Evolutionary conservation across 805 yeast genomes (phyloP), one percentile per base, ranked within the genome.

Genomic region (Spathaspora boniae): DNA sequence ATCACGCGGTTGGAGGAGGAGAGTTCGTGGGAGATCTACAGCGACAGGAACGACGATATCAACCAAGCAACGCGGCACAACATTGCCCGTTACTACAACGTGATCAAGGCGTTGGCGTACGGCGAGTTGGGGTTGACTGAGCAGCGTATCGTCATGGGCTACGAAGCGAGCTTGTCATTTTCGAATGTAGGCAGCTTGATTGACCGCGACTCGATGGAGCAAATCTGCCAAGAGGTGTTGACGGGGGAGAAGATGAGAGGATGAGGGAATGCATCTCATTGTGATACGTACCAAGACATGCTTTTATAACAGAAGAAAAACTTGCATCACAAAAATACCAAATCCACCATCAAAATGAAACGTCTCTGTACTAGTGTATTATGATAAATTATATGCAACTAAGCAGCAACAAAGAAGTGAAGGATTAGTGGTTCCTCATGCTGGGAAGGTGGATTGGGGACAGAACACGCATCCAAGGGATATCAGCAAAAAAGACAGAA

Each of bases 1-100:
- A 85, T 91, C 34, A 88, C 96, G 9, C 72, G 95, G 47, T 64
- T 93, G 31, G 96, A 89, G 55, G 93, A 86, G 57, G 96, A 89
- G 52, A 82, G 94, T 19, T 83, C 96, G 1, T 82, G 94, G 93
- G 95, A 89, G 54, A 91, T 93, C 26, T 93, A 93, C 63, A 80
- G 91, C 34, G 98, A 94, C 60, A 74, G 75, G 40, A 94, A 93
- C 54, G 96, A 87, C 44, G 50, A 60, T n/a, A 80, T 93, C 15
- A 65, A 84, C 5, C 60, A 69, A 19, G 66, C 74, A 12, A 69
- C 78, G 12, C 76, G 91, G 45, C 76, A 73, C 41, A 82, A 87
- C 6, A 89, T 93, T 21, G 74, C 94, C 2, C 70, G 98, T 43
- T 93, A 93, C 58, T 75, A 82, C 34, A 87, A 87, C 56, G 89